Base-by-base conservation (phyloP, 2,329 filamentous ascomycete genomes). In the Fusarium longipes region DNA sequence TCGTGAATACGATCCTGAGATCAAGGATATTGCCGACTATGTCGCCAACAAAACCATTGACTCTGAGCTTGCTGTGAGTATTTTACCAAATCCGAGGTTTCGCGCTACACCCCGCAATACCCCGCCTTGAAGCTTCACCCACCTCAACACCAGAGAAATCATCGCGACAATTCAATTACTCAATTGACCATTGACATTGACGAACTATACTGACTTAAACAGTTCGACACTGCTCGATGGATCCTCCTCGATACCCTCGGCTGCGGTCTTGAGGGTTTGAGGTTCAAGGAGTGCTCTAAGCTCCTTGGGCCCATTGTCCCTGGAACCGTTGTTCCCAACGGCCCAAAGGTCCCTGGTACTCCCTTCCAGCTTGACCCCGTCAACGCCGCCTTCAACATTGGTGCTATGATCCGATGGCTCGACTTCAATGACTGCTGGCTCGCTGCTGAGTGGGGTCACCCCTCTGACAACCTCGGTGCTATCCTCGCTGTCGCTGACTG, bases 401-500 rank as follows among this genome's bases (percentile, higher is more conserved):
- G 96, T 74, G 92, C 96, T 75, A 97, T 97, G 91, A 97, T 99
- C 83, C 88, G 96, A 77, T 99, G 96, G 96, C 88, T 99, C 75
- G 96, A 99, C 84, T 99, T 98, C 88, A 99, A 99, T 81, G 96
- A 99, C 87, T 98, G 96, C 88, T 99, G 95, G 96, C 86, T 98
- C 68, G 96, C 95, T 42, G 96, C 96, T 57, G 96, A 99, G 84
- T 99, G 96, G 96, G 96, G 96, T 60, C 96, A 99, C 81, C 96
- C 96, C 65, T 97, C 94, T 6, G 96, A 99, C 85, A 99, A 99
- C 85, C 82, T 99, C 73, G 96, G 96, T 67, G 96, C 95, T 75
- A 99, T 99, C 78, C 88, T 99, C 66, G 93, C 95, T 44, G 94
- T 97, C 51, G 93, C 96, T 63, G 96, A 99, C 85, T 99, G 96